Conservation (phyloP, 2,329 filamentous ascomycete species). For the Aspergillus intermedius region DNA sequence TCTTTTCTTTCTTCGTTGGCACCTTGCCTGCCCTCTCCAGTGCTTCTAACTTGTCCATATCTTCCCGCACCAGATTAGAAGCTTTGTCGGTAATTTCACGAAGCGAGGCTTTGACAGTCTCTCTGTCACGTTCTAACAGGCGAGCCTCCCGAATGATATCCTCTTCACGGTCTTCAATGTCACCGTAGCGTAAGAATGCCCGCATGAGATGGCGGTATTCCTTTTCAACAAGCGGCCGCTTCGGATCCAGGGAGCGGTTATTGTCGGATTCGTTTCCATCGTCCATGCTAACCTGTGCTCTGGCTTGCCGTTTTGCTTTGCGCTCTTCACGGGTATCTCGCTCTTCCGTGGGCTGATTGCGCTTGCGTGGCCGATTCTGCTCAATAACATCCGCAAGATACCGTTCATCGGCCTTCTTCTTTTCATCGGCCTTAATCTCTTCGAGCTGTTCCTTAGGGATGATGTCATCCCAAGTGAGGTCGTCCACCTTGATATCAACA, state of each 20-base stretch:
- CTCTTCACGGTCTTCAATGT: constrained; percentile 77
- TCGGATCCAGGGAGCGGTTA: constrained; percentile 63
- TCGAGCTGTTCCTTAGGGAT: constrained; percentile 91
- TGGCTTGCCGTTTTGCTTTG: constrained; percentile 63
- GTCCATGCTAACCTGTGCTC: constrained; percentile 57
- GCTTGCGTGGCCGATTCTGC: constrained; percentile 72
- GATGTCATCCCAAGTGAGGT: constrained; percentile 97
- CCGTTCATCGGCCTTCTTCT: constrained; percentile 72
- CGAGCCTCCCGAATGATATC: constrained; percentile 85
- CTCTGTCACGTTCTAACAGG: constrained; percentile 71
- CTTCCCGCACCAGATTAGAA: constrained; percentile 65
- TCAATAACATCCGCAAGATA: constrained; percentile 78
- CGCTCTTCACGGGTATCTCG: constrained; percentile 54
- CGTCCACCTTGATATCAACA: constrained; percentile 88
- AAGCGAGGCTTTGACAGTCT: constrained; percentile 70
- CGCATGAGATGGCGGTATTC: constrained; percentile 88
- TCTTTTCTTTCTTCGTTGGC: constrained; percentile 93
- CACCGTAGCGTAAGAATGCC: constrained; percentile 84
- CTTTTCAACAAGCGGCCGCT: constrained; percentile 82
- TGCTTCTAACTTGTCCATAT: constrained; percentile 56
- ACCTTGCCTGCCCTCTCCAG: constrained; percentile 70
- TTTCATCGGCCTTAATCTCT: constrained; percentile 81
- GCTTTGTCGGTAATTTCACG: constrained; percentile 71
- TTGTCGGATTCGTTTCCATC: constrained; percentile 68
- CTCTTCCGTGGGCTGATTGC: constrained; percentile 55